Percentiles rank a stretch among this genome's conserved stretches.
These are phyloP conservation scores for Colletotrichum sojae DNA, from an alignment of 2,329 filamentous ascomycete species.

Conservation along the genomic window DNA sequence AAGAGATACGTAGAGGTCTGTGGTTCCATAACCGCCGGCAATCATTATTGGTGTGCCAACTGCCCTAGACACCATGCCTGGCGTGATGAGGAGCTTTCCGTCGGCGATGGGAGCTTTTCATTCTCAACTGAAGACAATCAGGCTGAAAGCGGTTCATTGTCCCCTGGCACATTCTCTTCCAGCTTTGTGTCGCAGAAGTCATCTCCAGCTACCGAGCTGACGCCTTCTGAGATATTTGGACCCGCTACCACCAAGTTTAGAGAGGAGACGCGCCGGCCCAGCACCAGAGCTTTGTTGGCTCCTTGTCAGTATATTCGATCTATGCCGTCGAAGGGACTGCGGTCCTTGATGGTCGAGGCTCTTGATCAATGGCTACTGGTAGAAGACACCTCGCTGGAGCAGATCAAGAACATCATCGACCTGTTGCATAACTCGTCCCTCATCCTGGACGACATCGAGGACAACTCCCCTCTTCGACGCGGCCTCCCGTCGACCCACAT, in stretches of 20 bases:
- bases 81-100: neutral
- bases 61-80: constrained; percentile 26
- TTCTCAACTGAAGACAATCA: neutral
- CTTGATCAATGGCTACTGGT: constrained; percentile 20
- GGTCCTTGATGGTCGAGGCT: neutral
- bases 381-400: neutral
- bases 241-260: neutral
- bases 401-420: constrained; percentile 19
- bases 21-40: constrained; percentile 14
- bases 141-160: neutral
- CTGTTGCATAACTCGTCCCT: constrained; percentile 30
- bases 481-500: constrained; percentile 53
- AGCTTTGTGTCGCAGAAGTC: constrained; percentile 16
- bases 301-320: constrained; percentile 21
- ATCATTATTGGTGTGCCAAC: constrained; percentile 29
- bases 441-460: constrained; percentile 56
- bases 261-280: accelerated
- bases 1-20: constrained; percentile 21
- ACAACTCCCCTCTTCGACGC: constrained; percentile 51
- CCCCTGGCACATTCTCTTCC: constrained; percentile 1
- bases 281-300: neutral
- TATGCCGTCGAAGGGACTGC: constrained; percentile 18
- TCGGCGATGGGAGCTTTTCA: neutral
- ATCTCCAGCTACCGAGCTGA: neutral
- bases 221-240: neutral